Evolutionary conservation across 176 grass and related monocot genomes (phyloP).

Genomic region (Saccharum spontaneum): DNA sequence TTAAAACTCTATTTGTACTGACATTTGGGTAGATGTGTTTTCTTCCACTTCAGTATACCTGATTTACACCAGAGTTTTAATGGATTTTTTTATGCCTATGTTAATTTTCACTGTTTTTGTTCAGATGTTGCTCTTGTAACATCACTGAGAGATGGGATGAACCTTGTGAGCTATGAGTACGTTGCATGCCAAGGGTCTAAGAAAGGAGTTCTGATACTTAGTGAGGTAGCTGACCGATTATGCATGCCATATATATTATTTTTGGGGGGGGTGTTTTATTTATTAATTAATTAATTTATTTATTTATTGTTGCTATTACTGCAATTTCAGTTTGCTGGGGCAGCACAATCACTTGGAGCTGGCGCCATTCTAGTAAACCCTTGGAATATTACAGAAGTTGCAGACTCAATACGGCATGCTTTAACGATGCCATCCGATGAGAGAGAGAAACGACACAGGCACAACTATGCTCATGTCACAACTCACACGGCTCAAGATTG

Average conservation of each 20-base stretch:
- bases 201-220: slow-evolving; percentile 96
- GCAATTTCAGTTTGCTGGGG: slow-evolving; percentile 88
- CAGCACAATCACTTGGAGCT: slow-evolving; percentile 99
- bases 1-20: slow-evolving; percentile 16
- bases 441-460: slow-evolving; percentile 94
- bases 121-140: slow-evolving; percentile 99
- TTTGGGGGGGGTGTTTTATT: background rate
- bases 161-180: slow-evolving; percentile 99
- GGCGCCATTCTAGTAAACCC: slow-evolving; percentile 97
- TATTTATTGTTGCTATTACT: slow-evolving; percentile 16
- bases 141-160: slow-evolving; percentile 98
- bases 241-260: background rate
- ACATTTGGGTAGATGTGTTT: background rate
- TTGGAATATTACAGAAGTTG: slow-evolving; percentile 98
- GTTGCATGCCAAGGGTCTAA: slow-evolving; percentile 96
- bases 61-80: slow-evolving; percentile 5
- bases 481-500: slow-evolving; percentile 99
- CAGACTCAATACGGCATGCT: slow-evolving; percentile 63
- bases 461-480: slow-evolving; percentile 97
- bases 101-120: slow-evolving; percentile 29
- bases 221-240: slow-evolving; percentile 62
- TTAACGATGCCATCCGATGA: slow-evolving; percentile 79
- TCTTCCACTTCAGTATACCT: background rate
- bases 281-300: background rate
- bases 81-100: slow-evolving; percentile 14